Percentiles rank a stretch among this genome's conserved stretches.
These are phyloP conservation scores for Crucibulum parvulum DNA, from an alignment of 1,284 basidiomycete species.

Conservation along the genomic window DNA sequence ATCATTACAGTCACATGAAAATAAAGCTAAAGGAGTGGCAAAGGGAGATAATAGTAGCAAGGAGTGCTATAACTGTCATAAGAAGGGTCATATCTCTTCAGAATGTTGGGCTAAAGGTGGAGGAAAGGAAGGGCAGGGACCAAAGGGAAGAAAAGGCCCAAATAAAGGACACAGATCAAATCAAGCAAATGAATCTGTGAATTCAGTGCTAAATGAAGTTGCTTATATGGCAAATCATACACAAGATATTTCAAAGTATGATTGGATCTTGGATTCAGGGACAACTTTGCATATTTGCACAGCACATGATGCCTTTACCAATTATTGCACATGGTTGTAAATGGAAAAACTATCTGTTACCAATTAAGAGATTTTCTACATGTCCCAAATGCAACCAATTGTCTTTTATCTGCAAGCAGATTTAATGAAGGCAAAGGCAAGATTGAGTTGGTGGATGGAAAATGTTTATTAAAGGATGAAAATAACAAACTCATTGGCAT, in stretches of 20 bases:
- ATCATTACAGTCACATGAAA: neutral
- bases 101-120: slow-evolving; percentile 34
- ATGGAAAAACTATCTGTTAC: slow-evolving; percentile 5
- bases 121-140: slow-evolving; percentile 23
- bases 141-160: neutral
- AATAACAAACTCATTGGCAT: slow-evolving; percentile 7
- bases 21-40: neutral
- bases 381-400: slow-evolving; percentile 14
- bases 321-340: slow-evolving; percentile 7
- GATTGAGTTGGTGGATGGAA: slow-evolving; percentile 2
- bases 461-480: slow-evolving; percentile 3
- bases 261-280: slow-evolving; percentile 10
- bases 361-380: slow-evolving; percentile 5
- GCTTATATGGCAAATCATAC: slow-evolving; percentile 7
- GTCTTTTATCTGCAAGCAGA: slow-evolving; percentile 12
- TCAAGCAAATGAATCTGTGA: too few species aligned
- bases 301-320: neutral
- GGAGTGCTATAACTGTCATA: slow-evolving; percentile 22
- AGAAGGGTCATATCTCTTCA: slow-evolving; percentile 15
- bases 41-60: slow-evolving; percentile 4
- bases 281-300: slow-evolving; percentile 12
- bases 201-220: slow-evolving; percentile 2
- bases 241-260: slow-evolving; percentile 2
- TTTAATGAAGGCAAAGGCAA: slow-evolving; percentile 8
- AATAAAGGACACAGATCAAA: too few species aligned